Conservation (phyloP, 768 basidiomycete genomes). For the Phlebiopsis flavidoalba region DNA sequence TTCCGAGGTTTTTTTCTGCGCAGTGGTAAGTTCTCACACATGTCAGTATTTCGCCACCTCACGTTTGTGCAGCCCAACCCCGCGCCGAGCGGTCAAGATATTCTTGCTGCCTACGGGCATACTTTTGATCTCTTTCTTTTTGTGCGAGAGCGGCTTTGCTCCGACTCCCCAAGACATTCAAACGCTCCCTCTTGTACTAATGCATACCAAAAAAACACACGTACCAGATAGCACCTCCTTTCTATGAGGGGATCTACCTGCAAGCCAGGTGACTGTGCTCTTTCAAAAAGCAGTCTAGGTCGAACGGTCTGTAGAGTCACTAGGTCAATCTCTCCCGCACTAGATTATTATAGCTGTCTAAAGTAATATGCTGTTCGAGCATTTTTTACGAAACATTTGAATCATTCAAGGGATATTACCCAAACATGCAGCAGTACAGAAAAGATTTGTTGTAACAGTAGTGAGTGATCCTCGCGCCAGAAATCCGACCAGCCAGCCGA, state of each 20-base stretch:
- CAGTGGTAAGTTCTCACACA: neutral
- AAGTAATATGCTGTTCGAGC: too few species aligned
- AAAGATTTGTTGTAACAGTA: too few species aligned
- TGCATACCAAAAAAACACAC: neutral
- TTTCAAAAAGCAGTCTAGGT: neutral
- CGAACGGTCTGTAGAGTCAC: too few species aligned
- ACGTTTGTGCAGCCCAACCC: neutral
- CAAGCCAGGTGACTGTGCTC: conserved; percentile 1
- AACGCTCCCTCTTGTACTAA: conserved; percentile 9
- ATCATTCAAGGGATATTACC: too few species aligned
- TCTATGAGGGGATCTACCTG: conserved; percentile 7
- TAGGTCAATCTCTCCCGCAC: too few species aligned
- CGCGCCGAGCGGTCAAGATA: neutral
- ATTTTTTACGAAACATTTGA: too few species aligned
- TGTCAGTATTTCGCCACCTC: neutral
- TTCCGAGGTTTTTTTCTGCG: neutral
- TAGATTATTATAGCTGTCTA: too few species aligned
- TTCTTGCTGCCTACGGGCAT: conserved; percentile 7
- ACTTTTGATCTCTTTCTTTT: conserved; percentile 7
- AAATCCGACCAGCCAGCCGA: too few species aligned
- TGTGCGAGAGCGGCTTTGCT: conserved; percentile 5
- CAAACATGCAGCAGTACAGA: too few species aligned
- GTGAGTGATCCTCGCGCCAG: too few species aligned
- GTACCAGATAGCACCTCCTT: neutral
- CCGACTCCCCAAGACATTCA: neutral